A percentile compares a stretch with the other conserved stretches of the same genome.
Evolutionary conservation across 306 rosid species (phyloP).

Genomic region (Alnus rubra): DNA sequence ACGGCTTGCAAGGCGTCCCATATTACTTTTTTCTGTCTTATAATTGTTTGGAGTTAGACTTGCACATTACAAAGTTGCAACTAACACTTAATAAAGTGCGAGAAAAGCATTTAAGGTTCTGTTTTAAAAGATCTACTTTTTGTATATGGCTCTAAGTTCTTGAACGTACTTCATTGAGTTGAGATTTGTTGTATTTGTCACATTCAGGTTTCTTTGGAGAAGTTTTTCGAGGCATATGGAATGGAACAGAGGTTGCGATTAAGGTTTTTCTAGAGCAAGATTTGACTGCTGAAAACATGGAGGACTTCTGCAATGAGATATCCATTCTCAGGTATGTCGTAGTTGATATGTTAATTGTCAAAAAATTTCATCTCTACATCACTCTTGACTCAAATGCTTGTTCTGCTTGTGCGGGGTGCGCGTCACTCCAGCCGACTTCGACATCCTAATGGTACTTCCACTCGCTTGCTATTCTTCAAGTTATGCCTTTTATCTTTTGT

Average conservation of each 20-base stretch:
- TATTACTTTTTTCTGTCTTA: too few relatives aligned
- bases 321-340: conserved; percentile 78
- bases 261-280: conserved; percentile 97
- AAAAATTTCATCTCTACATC: conserved; percentile 20
- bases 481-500: conserved; percentile 22
- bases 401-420: conserved; percentile 20
- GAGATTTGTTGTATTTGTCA: conserved; percentile 17
- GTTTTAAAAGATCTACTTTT: background rate
- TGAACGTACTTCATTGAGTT: background rate
- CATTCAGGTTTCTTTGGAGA: conserved; percentile 93
- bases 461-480: conserved; percentile 25
- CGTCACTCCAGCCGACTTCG: conserved; percentile 78
- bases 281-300: conserved; percentile 93
- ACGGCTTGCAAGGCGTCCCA: background rate
- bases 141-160: background rate
- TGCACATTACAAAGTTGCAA: background rate
- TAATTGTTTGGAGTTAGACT: background rate
- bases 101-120: background rate
- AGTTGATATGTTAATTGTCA: conserved; percentile 19
- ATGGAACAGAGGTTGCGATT: conserved; percentile 96
- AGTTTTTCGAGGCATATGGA: conserved; percentile 95
- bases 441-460: conserved; percentile 89
- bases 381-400: conserved; percentile 42
- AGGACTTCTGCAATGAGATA: conserved; percentile 97
- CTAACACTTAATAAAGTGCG: background rate